Conservation (phyloP, 108 stramenopile species). For the Cyclotella choctawhatcheeana region DNA sequence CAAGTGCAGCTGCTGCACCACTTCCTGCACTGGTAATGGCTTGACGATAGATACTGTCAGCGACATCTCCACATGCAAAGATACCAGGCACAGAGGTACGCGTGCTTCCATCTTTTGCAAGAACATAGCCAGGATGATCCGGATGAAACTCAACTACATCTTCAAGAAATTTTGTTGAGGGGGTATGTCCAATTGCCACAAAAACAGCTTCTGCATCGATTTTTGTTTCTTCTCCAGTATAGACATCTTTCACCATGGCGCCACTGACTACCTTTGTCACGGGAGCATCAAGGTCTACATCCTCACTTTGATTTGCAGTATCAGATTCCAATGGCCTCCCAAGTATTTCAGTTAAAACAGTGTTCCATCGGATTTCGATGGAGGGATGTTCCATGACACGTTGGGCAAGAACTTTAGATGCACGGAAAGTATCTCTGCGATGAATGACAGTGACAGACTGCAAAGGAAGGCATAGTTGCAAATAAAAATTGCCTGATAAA, state of each 20-base stretch:
- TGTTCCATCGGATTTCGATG: constrained; percentile 88
- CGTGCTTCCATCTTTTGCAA: constrained; percentile 65
- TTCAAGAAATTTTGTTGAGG: constrained; percentile 84
- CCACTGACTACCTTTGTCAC: constrained; percentile 69
- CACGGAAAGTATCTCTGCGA: constrained; percentile 91
- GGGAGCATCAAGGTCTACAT: constrained; percentile 70
- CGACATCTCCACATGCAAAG: constrained; percentile 96
- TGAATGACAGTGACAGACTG: constrained; percentile 89
- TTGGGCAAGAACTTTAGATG: constrained; percentile 88
- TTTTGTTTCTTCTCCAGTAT: constrained; percentile 60
- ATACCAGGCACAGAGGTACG: constrained; percentile 90
- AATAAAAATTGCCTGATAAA: no score
- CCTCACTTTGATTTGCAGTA: constrained; percentile 39
- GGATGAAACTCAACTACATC: constrained; percentile 85
- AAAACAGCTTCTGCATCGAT: constrained; percentile 86
- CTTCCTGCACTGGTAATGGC: constrained; percentile 94
- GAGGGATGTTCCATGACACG: constrained; percentile 85
- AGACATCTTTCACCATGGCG: constrained; percentile 69
- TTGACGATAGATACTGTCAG: constrained; percentile 94
- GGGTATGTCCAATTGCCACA: constrained; percentile 95
- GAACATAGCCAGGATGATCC: constrained; percentile 85
- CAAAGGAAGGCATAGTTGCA: neutral
- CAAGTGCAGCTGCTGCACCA: constrained; percentile 95
- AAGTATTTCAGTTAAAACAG: constrained; percentile 70
- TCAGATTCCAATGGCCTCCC: constrained; percentile 57